Percentiles rank a stretch among this genome's conserved stretches.
Conservation (phyloP, 2,329 filamentous ascomycete genomes). For the Colletotrichum abscissum region DNA sequence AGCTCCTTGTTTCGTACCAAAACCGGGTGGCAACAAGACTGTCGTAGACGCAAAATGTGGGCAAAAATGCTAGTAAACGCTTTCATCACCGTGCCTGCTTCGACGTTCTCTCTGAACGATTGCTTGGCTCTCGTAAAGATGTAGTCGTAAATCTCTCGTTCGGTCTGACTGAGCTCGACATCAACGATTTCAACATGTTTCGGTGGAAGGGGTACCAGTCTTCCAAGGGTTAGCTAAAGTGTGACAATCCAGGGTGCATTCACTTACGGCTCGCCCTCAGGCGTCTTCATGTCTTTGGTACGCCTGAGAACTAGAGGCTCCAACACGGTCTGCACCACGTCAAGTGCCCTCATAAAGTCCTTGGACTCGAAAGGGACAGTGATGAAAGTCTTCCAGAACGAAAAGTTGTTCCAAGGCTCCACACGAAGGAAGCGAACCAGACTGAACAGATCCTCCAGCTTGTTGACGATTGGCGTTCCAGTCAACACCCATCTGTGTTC, state of each 20-base stretch:
- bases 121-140: constrained; percentile 86
- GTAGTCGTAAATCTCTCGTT: constrained; percentile 92
- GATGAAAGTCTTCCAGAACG: constrained; percentile 99
- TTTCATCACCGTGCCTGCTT: constrained; percentile 93
- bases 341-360: constrained; percentile 90
- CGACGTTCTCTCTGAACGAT: constrained; percentile 86
- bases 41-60: constrained; percentile 90
- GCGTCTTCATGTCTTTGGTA: constrained; percentile 98
- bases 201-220: constrained; percentile 82
- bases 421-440: constrained; percentile 92
- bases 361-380: constrained; percentile 97
- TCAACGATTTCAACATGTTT: constrained; percentile 88
- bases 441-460: constrained; percentile 93
- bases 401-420: constrained; percentile 98
- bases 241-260: too few relatives aligned
- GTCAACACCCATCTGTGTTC: constrained; percentile 93
- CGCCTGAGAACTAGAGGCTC: constrained; percentile 95
- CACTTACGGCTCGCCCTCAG: constrained; percentile 70
- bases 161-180: constrained; percentile 84
- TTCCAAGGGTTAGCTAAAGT: constrained; percentile 27
- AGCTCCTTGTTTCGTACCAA: constrained; percentile 87
- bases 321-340: constrained; percentile 96
- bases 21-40: constrained; percentile 93
- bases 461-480: constrained; percentile 96
- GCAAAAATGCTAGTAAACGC: constrained; percentile 98